Conservation (phyloP, 2,329 filamentous ascomycete species). For the Fusarium foetens region DNA sequence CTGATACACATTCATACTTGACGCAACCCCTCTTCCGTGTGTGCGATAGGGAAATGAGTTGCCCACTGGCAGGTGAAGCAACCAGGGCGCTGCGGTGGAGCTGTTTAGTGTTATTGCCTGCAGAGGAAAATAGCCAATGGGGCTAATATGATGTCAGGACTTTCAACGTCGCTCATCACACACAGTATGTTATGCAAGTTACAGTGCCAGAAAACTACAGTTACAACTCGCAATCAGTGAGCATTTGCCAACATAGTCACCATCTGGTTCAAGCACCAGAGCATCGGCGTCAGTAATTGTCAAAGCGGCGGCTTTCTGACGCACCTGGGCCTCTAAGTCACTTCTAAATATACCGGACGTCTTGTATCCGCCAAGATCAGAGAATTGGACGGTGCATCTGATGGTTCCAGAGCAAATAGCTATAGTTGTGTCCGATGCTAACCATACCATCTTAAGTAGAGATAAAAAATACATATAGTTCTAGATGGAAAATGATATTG, state of each 20-base stretch:
- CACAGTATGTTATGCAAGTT: background rate
- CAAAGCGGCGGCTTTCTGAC: rapidly evolving
- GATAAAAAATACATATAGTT: too few relatives aligned
- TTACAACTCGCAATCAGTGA: rapidly evolving
- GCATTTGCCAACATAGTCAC: rapidly evolving
- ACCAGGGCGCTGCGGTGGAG: rapidly evolving
- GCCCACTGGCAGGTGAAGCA: rapidly evolving
- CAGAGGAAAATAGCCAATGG: rapidly evolving
- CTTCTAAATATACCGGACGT: rapidly evolving
- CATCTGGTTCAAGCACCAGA: rapidly evolving
- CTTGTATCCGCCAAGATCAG: rapidly evolving
- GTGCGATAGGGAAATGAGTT: rapidly evolving
- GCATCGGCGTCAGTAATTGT: rapidly evolving
- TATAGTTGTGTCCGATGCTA: too few relatives aligned
- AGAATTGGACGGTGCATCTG: rapidly evolving
- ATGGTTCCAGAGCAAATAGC: too few relatives aligned
- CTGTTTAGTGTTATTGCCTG: rapidly evolving
- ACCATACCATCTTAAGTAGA: rapidly evolving
- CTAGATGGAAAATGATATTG: too few relatives aligned
- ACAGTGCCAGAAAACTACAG: rapidly evolving
- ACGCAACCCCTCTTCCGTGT: background rate
- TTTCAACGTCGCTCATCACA: rapidly evolving
- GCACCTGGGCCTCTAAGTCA: rapidly evolving
- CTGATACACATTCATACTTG: rapidly evolving
- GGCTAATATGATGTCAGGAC: rapidly evolving